Evolutionary conservation across 352 stramenopile genomes (phyloP).

Genomic region (Phytophthora rubi): DNA sequence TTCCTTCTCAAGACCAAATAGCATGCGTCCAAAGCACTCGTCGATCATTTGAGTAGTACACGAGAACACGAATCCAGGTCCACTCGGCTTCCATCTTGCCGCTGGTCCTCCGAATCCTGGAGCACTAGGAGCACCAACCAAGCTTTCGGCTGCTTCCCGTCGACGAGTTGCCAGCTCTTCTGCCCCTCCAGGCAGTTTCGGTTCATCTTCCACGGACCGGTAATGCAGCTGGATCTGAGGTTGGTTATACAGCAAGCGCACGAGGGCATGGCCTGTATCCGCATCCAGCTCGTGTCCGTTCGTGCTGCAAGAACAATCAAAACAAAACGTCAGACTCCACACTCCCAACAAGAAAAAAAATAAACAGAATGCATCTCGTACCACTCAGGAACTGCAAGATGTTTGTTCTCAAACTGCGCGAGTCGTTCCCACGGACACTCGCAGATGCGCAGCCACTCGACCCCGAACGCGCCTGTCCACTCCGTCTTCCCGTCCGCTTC

Average conservation of each 20-base stretch:
- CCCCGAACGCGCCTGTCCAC: conserved; percentile 70
- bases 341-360: background rate
- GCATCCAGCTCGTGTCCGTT: conserved; percentile 74
- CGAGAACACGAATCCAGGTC: conserved; percentile 84
- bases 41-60: conserved; percentile 86
- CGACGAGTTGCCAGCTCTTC: conserved; percentile 76
- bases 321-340: conserved; percentile 8
- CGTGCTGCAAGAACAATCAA: conserved; percentile 41
- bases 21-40: conserved; percentile 87
- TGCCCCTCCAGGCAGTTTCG: conserved; percentile 69
- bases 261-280: conserved; percentile 71
- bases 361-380: conserved; percentile 32
- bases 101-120: conserved; percentile 39
- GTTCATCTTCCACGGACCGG: conserved; percentile 85
- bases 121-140: conserved; percentile 41
- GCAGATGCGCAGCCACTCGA: conserved; percentile 89
- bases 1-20: conserved; percentile 81
- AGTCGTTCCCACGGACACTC: conserved; percentile 88
- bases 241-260: conserved; percentile 85
- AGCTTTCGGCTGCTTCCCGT: conserved; percentile 76
- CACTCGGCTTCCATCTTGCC: conserved; percentile 51
- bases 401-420: conserved; percentile 75
- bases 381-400: conserved; percentile 61
- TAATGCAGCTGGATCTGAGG: conserved; percentile 85
- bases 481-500: conserved; percentile 49